A percentile compares a stretch with the other conserved stretches of the same genome.
Evolutionary conservation across 768 basidiomycete species (phyloP).

Genomic region (Amanita pallidorosea): DNA sequence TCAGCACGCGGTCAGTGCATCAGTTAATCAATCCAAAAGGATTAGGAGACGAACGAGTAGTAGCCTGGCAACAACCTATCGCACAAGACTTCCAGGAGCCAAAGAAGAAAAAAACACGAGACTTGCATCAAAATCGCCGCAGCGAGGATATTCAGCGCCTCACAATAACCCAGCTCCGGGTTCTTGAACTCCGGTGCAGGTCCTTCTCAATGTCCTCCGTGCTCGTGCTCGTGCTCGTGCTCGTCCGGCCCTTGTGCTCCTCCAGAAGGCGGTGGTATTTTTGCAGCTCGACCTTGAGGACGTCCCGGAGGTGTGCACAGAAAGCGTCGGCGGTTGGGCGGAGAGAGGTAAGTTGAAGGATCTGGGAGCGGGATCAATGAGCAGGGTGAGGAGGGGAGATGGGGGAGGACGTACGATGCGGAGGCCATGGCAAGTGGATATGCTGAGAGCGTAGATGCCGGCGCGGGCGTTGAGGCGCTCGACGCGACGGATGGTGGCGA

Average conservation of each 20-base stretch:
- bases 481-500: slow-evolving; percentile 87
- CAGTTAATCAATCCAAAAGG: no score
- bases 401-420: slow-evolving; percentile 59
- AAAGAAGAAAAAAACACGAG: slow-evolving; percentile 29
- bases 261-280: slow-evolving; percentile 69
- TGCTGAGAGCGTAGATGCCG: slow-evolving; percentile 91
- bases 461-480: slow-evolving; percentile 89
- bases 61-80: slow-evolving; percentile 95
- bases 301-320: slow-evolving; percentile 79
- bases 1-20: no score
- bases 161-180: slow-evolving; percentile 87
- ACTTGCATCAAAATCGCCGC: slow-evolving; percentile 88
- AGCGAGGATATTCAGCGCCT: slow-evolving; percentile 98
- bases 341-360: slow-evolving; percentile 89
- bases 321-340: slow-evolving; percentile 91
- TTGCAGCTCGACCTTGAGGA: slow-evolving; percentile 82
- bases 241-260: slow-evolving; percentile 69
- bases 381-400: not conserved
- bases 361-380: slow-evolving; percentile 35
- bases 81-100: slow-evolving; percentile 91
- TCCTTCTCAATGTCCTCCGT: slow-evolving; percentile 99
- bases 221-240: no score
- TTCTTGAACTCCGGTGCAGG: slow-evolving; percentile 89
- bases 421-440: slow-evolving; percentile 90
- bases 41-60: slow-evolving; percentile 66